Percentiles rank a stretch among this genome's conserved stretches.
Evolutionary conservation across 2,329 filamentous ascomycete genomes (phyloP).

Genomic region (Grosmannia clavigera): DNA sequence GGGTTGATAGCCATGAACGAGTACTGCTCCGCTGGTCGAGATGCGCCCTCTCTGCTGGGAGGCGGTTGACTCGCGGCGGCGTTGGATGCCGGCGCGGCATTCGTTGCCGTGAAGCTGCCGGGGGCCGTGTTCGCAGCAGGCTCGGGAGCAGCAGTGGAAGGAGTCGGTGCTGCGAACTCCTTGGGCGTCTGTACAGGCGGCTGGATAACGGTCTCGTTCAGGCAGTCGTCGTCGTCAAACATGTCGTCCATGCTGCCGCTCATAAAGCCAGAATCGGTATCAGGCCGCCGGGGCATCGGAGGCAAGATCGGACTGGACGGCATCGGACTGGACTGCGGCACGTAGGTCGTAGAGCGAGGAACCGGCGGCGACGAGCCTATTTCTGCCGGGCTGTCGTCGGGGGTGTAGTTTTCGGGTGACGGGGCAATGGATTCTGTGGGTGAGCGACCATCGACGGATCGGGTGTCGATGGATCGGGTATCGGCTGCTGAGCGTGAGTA

Average conservation of each 20-base stretch:
- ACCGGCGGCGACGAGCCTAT: conserved; percentile 87
- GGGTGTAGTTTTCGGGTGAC: conserved; percentile 38
- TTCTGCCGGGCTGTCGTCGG: conserved; percentile 60
- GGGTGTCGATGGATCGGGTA: too few relatives aligned
- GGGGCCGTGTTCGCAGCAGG: not conserved
- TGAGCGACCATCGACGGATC: conserved; percentile 39
- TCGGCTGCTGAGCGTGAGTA: conserved; percentile 16
- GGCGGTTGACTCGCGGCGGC: conserved; percentile 17
- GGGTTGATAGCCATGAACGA: conserved; percentile 29
- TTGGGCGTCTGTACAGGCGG: conserved; percentile 2
- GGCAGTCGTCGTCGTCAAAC: conserved; percentile 46
- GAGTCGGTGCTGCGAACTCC: conserved; percentile 3
- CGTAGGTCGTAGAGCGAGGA: conserved; percentile 44
- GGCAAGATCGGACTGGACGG: conserved; percentile 71
- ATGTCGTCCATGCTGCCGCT: conserved; percentile 63
- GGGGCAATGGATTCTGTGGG: conserved; percentile 38
- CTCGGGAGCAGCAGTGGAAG: not conserved
- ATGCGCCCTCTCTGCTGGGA: conserved; percentile 7
- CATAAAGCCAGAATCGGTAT: conserved; percentile 72
- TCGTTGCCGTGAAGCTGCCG: not conserved
- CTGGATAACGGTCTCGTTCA: conserved; percentile 4
- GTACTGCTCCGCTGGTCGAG: conserved; percentile 17
- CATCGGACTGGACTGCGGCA: conserved; percentile 45
- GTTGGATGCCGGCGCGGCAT: not conserved
- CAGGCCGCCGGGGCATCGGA: conserved; percentile 44